A percentile compares a stretch with the other conserved stretches of the same genome.
These are phyloP conservation scores for Didymella keratinophila DNA, from an alignment of 2,329 filamentous ascomycete genomes.

Conservation along the genomic window DNA sequence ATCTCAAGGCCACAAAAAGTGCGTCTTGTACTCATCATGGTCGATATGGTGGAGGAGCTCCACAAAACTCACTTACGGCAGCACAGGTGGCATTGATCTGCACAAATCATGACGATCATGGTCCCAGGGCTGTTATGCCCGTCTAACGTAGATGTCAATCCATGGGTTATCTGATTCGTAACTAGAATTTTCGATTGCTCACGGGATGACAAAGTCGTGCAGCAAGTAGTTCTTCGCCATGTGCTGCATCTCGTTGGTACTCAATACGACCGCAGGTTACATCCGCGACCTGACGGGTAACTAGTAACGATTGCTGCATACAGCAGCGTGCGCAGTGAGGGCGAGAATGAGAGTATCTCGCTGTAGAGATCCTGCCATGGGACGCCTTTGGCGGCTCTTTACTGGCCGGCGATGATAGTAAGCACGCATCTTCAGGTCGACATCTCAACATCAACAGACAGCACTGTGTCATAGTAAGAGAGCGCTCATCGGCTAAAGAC, in stretches of 20 bases:
- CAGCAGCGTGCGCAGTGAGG: neutral
- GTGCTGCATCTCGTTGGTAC: neutral
- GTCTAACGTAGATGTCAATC: neutral
- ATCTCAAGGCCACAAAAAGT: neutral
- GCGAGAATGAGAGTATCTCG: neutral
- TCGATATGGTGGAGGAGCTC: neutral
- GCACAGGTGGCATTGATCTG: neutral
- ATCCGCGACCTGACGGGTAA: neutral
- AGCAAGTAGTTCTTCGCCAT: neutral
- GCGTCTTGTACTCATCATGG: neutral
- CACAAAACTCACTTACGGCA: neutral
- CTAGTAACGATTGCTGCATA: neutral
- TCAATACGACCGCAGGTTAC: neutral
- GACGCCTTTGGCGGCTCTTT: constrained; percentile 1
- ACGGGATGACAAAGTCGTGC: neutral
- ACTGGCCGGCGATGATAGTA: neutral
- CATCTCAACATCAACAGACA: constrained; percentile 1
- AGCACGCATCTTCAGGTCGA: neutral
- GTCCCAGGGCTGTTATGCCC: neutral
- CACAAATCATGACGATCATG: neutral
- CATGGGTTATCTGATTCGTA: neutral
- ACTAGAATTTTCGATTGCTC: neutral
- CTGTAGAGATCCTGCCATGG: neutral
- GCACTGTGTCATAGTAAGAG: neutral
- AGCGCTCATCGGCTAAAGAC: neutral